Base-by-base conservation (phyloP, 768 basidiomycete species). In the Mycena pura region DNA sequence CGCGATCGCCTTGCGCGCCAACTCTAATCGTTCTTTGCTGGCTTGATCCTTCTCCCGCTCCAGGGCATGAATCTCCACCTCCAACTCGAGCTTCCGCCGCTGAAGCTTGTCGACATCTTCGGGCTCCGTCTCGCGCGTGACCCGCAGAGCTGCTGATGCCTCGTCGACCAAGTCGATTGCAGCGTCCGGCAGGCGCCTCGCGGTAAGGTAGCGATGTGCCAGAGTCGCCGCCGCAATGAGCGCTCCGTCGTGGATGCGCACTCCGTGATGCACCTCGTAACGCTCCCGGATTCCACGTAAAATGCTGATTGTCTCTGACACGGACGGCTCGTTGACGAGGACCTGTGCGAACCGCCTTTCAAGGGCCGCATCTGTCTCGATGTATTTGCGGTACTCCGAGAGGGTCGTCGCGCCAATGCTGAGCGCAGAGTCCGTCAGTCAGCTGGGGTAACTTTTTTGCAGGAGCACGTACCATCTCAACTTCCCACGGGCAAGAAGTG, bases 311-410 rank as follows among this genome's bases (percentile, higher is more conserved):
- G 96, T 91, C 66, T 96, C 95, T 5, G 90, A 75, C 0, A 98
- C 96, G 11, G 80, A 78, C 0, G 96, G 96, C 71, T 99, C 96
- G 66, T 95, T 95, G 60, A 99, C 87, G 25, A 96, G 71, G 39
- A 99, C 95, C 73, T 97, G 95, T 3, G 95, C 93, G 73, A 96
- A 96, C 65, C 95, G 84, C 63, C 95, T 86, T 70, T 96, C 95
- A 52, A 96, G 81, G 6, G 95, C 95, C 29, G 92, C 88, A 68
- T 96, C 95, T 45, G 90, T 92, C 76, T 97, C 95, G 70, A 97
- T 95, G 73, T 93, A 92, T 73, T 96, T 92, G 58, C 92, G 80
- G 74, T 97, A 98, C 73, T 98, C 95, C 34, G 89, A 85, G 2
- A 97, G 83, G 0, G 96, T 98, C 0, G 96, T 98, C 3, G 96